Evolutionary conservation across 805 yeast genomes (phyloP).

Genomic region (Zygosaccharomyces pseudorouxii): DNA sequence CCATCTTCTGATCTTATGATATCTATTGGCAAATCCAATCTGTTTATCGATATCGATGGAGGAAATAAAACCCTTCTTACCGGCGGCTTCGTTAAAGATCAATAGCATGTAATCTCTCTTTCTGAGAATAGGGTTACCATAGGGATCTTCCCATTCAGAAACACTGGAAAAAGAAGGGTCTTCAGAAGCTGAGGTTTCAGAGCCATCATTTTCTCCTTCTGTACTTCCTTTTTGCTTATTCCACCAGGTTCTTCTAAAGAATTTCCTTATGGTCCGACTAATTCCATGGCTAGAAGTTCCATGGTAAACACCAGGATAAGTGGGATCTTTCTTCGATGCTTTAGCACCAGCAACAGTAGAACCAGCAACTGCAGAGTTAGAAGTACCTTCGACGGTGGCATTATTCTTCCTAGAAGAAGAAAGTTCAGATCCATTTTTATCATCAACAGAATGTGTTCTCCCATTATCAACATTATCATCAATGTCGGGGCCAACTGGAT

Average conservation of each 20-base stretch:
- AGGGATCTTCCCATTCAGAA: neutral
- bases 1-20: conserved; percentile 3
- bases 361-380: neutral
- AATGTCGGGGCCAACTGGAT: neutral
- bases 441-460: neutral
- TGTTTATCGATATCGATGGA: conserved; percentile 1
- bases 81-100: neutral
- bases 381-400: neutral
- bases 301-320: neutral
- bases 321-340: neutral
- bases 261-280: neutral
- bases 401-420: neutral
- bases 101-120: conserved; percentile 1
- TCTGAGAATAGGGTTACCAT: neutral
- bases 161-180: neutral
- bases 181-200: neutral
- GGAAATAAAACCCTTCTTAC: neutral
- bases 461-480: neutral
- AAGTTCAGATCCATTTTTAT: no score
- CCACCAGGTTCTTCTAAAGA: neutral
- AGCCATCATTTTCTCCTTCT: neutral
- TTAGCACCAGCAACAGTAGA: neutral
- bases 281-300: neutral
- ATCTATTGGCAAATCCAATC: neutral
- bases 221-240: neutral